These are phyloP conservation scores for Ilex paraguariensis DNA, from an alignment of 305 asterid species.

Conservation along the genomic window DNA sequence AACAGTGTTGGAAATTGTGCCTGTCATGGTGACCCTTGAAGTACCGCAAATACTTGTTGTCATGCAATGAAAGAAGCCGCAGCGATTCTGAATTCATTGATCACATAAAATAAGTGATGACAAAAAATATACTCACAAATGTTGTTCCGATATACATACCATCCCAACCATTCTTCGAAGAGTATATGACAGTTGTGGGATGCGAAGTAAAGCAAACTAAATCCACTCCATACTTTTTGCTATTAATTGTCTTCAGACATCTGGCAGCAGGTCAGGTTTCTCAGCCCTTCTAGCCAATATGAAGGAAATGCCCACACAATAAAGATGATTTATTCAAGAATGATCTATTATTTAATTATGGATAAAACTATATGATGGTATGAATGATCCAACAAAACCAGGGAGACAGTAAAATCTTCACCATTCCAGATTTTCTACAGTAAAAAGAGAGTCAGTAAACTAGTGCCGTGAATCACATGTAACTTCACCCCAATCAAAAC, in stretches of 20 bases:
- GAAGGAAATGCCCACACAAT: too few relatives aligned
- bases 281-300: not conserved
- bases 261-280: conserved; percentile 31
- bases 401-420: not conserved
- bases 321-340: too few relatives aligned
- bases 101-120: conserved; percentile 12
- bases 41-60: conserved; percentile 95
- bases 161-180: conserved; percentile 99
- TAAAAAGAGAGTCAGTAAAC: too few relatives aligned
- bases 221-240: conserved; percentile 96
- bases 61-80: conserved; percentile 92
- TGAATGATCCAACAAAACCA: not conserved
- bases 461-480: not conserved
- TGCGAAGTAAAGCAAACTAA: conserved; percentile 96
- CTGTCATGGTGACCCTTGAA: conserved; percentile 99
- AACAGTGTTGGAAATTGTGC: conserved; percentile 23
- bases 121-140: not conserved
- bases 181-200: conserved; percentile 92
- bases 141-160: conserved; percentile 40
- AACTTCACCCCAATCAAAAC: not conserved
- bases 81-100: conserved; percentile 71
- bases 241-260: conserved; percentile 93
- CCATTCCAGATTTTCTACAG: not conserved
- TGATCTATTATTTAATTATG: too few relatives aligned
- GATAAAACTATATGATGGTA: not conserved